These are phyloP conservation scores for Starmerella geochares DNA, from an alignment of 805 yeast genomes.

Conservation along the genomic window DNA sequence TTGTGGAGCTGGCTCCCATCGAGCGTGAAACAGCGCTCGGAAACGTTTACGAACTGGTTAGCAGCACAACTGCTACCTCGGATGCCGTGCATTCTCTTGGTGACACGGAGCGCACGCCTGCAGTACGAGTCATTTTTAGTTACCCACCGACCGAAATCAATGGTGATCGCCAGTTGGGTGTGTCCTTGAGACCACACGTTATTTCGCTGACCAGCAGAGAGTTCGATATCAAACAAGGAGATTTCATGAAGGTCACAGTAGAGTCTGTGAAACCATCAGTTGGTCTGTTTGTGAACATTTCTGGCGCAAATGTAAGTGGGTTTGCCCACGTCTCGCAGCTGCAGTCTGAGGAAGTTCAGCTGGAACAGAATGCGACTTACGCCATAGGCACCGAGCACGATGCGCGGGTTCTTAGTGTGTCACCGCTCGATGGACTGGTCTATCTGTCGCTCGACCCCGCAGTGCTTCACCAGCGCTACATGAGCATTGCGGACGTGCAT, in stretches of 20 bases:
- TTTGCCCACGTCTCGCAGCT: slow-evolving; percentile 71
- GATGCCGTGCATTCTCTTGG: slow-evolving; percentile 53
- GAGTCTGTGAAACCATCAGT: slow-evolving; percentile 38
- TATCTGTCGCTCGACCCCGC: slow-evolving; percentile 60
- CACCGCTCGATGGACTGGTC: slow-evolving; percentile 54
- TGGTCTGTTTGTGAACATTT: slow-evolving; percentile 38
- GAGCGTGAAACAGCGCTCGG: slow-evolving; percentile 49
- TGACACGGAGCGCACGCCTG: slow-evolving; percentile 2
- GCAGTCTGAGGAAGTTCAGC: slow-evolving; percentile 20
- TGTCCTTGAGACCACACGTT: slow-evolving; percentile 55
- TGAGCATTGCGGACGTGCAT: slow-evolving; percentile 63
- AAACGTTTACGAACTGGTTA: slow-evolving; percentile 59
- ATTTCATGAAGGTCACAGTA: slow-evolving; percentile 48
- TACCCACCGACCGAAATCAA: slow-evolving; percentile 25
- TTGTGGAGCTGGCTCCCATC: slow-evolving; percentile 62
- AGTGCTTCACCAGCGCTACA: slow-evolving; percentile 52
- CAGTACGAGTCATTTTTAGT: slow-evolving; percentile 23
- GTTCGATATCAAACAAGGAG: slow-evolving; percentile 68
- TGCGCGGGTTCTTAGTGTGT: slow-evolving; percentile 69
- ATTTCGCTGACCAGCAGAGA: slow-evolving; percentile 30
- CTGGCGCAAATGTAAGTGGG: slow-evolving; percentile 41
- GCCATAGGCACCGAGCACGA: slow-evolving; percentile 51
- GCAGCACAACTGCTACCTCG: slow-evolving; percentile 62
- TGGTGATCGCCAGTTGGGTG: slow-evolving; percentile 46
- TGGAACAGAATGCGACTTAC: slow-evolving; percentile 7